phyloP scores from a whole-genome alignment of 176 grass and related monocot genomes.

The Poa annua region DNA sequence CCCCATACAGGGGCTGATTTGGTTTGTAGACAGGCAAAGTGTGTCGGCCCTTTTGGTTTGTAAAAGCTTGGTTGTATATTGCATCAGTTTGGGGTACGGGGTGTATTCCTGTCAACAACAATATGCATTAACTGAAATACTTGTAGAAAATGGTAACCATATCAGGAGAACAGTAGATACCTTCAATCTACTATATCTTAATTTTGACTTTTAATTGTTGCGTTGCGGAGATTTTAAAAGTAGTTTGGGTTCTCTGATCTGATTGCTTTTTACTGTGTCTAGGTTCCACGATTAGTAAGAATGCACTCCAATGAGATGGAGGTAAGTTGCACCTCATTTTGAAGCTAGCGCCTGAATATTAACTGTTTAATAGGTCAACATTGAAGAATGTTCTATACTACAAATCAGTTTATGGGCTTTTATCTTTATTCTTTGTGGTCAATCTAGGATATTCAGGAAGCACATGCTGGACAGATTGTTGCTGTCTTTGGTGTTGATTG shows the following conservation, averaged over 20 bases:
- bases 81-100: background rate
- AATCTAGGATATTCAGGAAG: constrained; percentile 96
- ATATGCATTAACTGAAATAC: background rate
- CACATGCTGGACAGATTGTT: constrained; percentile 97
- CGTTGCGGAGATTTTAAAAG: background rate
- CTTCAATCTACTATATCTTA: constrained; percentile 12
- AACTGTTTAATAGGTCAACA: constrained; percentile 2
- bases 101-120: background rate
- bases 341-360: background rate
- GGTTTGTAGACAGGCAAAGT: background rate
- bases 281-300: constrained; percentile 98
- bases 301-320: constrained; percentile 99
- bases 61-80: background rate
- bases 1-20: too few species aligned
- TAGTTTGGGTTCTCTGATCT: constrained; percentile 30
- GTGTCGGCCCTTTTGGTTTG: background rate
- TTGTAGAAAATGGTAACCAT: constrained; percentile 3
- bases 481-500: constrained; percentile 99
- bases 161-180: constrained; percentile 18
- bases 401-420: background rate
- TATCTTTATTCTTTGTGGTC: constrained; percentile 28
- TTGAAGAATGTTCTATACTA: constrained; percentile 9
- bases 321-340: constrained; percentile 52
- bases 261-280: constrained; percentile 32
- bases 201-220: constrained; percentile 24